These are phyloP conservation scores for Penicillium canariense DNA, from an alignment of 495 filamentous ascomycete species.

Conservation along the genomic window DNA sequence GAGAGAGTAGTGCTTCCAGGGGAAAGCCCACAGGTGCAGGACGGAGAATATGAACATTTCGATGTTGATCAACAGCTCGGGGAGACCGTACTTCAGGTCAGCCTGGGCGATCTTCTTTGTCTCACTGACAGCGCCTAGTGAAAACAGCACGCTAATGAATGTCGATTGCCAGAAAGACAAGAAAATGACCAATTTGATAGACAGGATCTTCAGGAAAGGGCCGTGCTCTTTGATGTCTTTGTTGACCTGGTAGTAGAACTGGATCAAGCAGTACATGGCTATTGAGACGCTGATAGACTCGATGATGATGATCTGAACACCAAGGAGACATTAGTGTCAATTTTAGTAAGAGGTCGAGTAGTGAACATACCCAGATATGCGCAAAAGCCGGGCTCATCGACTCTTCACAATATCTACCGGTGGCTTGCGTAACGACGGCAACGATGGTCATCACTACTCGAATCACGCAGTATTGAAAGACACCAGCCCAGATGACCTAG, in stretches of 20 bases:
- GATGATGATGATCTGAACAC: slow-evolving; percentile 58
- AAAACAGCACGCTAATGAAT: slow-evolving; percentile 67
- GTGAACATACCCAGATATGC: slow-evolving; percentile 62
- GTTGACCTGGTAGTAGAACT: slow-evolving; percentile 80
- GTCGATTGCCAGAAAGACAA: slow-evolving; percentile 90
- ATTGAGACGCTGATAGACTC: slow-evolving; percentile 73
- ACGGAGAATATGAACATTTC: slow-evolving; percentile 85
- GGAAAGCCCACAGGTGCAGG: slow-evolving; percentile 81
- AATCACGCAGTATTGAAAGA: slow-evolving; percentile 77
- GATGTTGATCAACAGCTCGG: slow-evolving; percentile 73
- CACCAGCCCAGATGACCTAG: slow-evolving; percentile 65
- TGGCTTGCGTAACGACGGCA: slow-evolving; percentile 53
- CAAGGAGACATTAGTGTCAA: not conserved
- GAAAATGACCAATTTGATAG: slow-evolving; percentile 94
- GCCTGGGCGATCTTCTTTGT: slow-evolving; percentile 60
- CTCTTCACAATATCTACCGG: slow-evolving; percentile 63
- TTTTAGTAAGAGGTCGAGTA: slow-evolving; percentile 38
- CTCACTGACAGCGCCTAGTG: slow-evolving; percentile 58
- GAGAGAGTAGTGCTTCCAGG: slow-evolving; percentile 64
- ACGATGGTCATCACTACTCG: slow-evolving; percentile 61
- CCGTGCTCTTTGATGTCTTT: slow-evolving; percentile 63
- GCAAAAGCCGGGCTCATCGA: slow-evolving; percentile 63
- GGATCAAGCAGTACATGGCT: slow-evolving; percentile 90
- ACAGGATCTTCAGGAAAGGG: slow-evolving; percentile 79
- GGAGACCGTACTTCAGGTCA: slow-evolving; percentile 80